These are phyloP conservation scores for Chytriomyces confervae DNA, from an alignment of 192 early-diverging fungal species.

Conservation along the genomic window DNA sequence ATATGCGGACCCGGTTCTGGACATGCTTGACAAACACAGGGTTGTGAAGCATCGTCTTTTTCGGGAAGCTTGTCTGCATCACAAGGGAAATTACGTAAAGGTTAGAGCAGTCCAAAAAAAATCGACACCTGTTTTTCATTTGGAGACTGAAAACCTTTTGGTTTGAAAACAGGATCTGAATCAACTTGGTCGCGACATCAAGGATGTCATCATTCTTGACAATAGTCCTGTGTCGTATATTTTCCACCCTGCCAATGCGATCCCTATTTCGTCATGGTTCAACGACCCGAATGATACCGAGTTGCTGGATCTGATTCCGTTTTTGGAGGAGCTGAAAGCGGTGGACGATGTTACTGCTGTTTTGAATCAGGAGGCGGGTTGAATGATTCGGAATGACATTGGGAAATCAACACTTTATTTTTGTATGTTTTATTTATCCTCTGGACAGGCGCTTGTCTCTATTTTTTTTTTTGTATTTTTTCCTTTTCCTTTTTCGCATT, in stretches of 20 bases:
- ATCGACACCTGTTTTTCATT: background rate
- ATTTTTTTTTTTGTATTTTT: slow-evolving; percentile 7
- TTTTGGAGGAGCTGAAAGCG: slow-evolving; percentile 87
- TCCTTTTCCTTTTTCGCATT: background rate
- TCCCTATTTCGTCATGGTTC: slow-evolving; percentile 95
- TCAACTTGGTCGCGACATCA: slow-evolving; percentile 84
- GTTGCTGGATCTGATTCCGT: slow-evolving; percentile 91
- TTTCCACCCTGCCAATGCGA: slow-evolving; percentile 95
- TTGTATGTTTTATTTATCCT: no score
- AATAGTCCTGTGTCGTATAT: slow-evolving; percentile 96
- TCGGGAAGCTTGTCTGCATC: slow-evolving; percentile 92
- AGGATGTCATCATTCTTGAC: slow-evolving; percentile 89
- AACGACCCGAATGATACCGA: slow-evolving; percentile 97
- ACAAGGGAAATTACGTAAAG: slow-evolving; percentile 98
- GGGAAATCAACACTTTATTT: no score
- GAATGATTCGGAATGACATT: no score
- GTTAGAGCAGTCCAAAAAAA: slow-evolving; percentile 28
- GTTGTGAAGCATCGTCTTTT: slow-evolving; percentile 94
- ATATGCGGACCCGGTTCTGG: slow-evolving; percentile 99
- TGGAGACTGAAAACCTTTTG: background rate
- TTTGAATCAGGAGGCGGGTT: slow-evolving; percentile 43
- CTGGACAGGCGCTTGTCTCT: no score
- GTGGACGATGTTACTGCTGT: slow-evolving; percentile 88
- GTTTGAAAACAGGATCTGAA: slow-evolving; percentile 73
- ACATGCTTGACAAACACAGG: slow-evolving; percentile 82